Conservation (phyloP, 495 filamentous ascomycete genomes). For the Hypoxylon fragiforme region DNA sequence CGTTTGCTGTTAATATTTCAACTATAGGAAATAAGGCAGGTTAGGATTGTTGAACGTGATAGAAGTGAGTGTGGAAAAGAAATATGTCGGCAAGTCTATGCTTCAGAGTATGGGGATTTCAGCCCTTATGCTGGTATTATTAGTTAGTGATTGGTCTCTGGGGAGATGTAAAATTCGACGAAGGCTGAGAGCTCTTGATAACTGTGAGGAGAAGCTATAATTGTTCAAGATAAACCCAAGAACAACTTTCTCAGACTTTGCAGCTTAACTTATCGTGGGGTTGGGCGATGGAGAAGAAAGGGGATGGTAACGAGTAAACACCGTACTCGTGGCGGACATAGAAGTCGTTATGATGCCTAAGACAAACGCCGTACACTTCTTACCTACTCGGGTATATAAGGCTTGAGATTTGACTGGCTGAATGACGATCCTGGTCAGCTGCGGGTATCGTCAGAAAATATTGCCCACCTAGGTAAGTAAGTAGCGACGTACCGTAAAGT, state of each 20-base stretch:
- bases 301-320: constrained; percentile 13
- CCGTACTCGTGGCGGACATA: constrained; percentile 22
- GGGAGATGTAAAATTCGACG: no score
- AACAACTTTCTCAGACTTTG: constrained; percentile 2
- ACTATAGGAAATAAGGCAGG: not conserved
- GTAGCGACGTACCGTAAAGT: no score
- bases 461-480: no score
- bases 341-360: constrained; percentile 22
- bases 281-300: not conserved
- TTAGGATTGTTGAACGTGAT: no score
- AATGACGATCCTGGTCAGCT: constrained; percentile 6
- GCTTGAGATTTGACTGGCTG: constrained; percentile 15
- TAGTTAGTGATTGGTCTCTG: no score
- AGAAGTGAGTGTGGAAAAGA: no score
- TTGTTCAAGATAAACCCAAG: no score
- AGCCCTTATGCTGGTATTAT: no score
- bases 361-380: constrained; percentile 15
- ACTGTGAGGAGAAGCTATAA: no score
- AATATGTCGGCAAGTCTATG: no score
- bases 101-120: no score
- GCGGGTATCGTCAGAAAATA: constrained; percentile 15
- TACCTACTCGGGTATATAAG: constrained; percentile 15
- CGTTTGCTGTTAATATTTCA: not conserved
- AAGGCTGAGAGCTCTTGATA: no score
- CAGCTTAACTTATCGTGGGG: constrained; percentile 2